Base-by-base conservation (phyloP, 2,329 filamentous ascomycete genomes). In the Aspergillus neotritici region DNA sequence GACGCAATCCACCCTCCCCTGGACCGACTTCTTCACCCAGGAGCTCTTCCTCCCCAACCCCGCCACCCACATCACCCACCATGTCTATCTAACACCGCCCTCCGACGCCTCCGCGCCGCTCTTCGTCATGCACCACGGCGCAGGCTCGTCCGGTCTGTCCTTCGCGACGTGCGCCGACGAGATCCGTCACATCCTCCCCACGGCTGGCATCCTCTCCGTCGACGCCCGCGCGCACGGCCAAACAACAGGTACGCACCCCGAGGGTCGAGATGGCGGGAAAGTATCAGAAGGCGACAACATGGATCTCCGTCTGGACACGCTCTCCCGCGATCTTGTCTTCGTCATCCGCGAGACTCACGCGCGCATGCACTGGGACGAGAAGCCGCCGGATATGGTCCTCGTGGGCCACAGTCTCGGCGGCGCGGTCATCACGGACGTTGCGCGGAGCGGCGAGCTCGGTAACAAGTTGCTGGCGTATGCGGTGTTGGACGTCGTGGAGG, bases 341-440 rank as follows among this genome's bases (percentile, higher is more conserved):
- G 81, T 89, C 50, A 75, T 97, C 39, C 68, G 75, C 21, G 76
- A 84, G 47, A 85, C 87, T 0, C 77, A 82, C 57, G 54, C 63
- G 8, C 74, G 79, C 53, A 84, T 94, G 80, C 71, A 71, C 35
- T 97, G 91, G 91, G 57, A 7, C 21, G 4, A 76, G 0, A 69
- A 72, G 4, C 65, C 93, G 11, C 93, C 93, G 1, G 79, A 84
- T 29, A 69, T 91, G 16, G 71, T 97, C 21, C 78, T 97, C 1
- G 82, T 98, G 6, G 93, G 93, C 21, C 93, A 98, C 68, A 94
- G 87, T 31, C 79, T 97, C 3, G 93, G 93, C 41, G 93, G 93
- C 11, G 91, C 91, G 5, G 87, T 97, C 0, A 82, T 95, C 7
- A 94, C 88, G 0, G 82, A 95, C 58, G 74, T 94, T 43, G 89